These are phyloP conservation scores for Ambrosiella cleistominuta DNA, from an alignment of 2,329 filamentous ascomycete genomes.

Conservation along the genomic window DNA sequence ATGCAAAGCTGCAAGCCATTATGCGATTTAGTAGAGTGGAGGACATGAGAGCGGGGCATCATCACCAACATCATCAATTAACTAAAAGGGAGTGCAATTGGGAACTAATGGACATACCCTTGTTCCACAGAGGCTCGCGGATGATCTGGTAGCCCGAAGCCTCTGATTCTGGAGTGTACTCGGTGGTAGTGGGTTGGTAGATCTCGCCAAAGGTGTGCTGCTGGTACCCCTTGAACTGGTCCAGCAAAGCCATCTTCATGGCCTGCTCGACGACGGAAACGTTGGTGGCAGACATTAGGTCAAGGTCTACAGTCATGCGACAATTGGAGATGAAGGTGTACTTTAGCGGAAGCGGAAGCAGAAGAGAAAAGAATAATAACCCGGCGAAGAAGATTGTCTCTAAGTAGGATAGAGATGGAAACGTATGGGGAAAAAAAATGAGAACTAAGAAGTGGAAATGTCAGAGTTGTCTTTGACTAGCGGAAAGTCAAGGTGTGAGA, in stretches of 20 bases:
- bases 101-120: constrained; percentile 29
- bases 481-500: not conserved
- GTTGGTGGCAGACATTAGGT: constrained; percentile 40
- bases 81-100: constrained; percentile 5
- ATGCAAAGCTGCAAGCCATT: not conserved
- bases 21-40: not conserved
- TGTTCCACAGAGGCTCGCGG: constrained; percentile 46
- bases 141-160: constrained; percentile 45
- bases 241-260: constrained; percentile 42
- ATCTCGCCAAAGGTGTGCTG: constrained; percentile 39
- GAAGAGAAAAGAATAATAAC: not conserved
- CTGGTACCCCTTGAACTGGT: constrained; percentile 42
- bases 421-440: constrained; percentile 30
- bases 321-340: constrained; percentile 33
- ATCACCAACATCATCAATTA: not conserved
- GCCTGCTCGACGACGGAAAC: constrained; percentile 37
- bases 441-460: constrained; percentile 36
- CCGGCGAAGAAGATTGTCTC: constrained; percentile 24
- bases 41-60: not conserved
- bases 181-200: constrained; percentile 33
- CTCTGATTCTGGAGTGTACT: constrained; percentile 33
- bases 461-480: constrained; percentile 24
- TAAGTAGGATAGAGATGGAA: constrained; percentile 17
- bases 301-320: constrained; percentile 30
- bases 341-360: constrained; percentile 16